Conservation (phyloP, 1,284 basidiomycete species). For the Sanghuangporus baumii region DNA sequence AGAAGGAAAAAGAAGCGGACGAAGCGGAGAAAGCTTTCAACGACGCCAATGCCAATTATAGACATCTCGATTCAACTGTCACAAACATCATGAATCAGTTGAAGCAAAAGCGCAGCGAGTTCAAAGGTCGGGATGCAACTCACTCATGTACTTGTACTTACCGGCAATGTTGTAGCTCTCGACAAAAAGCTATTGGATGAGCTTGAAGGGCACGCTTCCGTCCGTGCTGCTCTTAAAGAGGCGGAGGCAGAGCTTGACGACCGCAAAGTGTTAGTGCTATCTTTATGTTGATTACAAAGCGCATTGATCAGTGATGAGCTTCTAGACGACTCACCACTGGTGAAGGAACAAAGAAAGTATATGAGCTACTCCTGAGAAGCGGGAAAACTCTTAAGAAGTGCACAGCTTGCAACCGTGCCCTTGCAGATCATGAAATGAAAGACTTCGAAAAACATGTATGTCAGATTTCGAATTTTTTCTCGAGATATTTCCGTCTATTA, state of each 20-base stretch:
- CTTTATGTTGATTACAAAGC: neutral
- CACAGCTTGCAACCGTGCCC: conserved; percentile 67
- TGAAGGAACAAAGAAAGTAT: conserved; percentile 49
- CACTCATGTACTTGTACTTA: conserved; percentile 3
- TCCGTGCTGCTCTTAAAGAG: conserved; percentile 56
- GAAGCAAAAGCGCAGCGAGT: conserved; percentile 57
- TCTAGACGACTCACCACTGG: conserved; percentile 26
- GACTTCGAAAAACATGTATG: conserved; percentile 64
- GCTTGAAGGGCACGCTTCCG: conserved; percentile 33
- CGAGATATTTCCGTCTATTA: neutral
- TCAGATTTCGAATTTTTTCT: neutral
- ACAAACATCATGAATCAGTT: conserved; percentile 54
- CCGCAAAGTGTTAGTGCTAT: conserved; percentile 45
- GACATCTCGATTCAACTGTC: conserved; percentile 57
- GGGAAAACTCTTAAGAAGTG: conserved; percentile 70
- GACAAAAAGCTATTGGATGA: conserved; percentile 50
- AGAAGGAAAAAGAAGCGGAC: conserved; percentile 58
- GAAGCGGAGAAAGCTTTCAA: conserved; percentile 50
- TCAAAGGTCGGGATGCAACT: conserved; percentile 44
- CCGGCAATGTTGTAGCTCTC: conserved; percentile 34
- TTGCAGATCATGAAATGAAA: conserved; percentile 57
- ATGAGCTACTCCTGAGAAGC: conserved; percentile 53
- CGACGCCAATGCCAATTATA: conserved; percentile 48
- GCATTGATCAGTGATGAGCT: neutral
- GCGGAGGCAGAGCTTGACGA: conserved; percentile 48